A percentile compares a stretch with the other conserved stretches of the same genome.
Evolutionary conservation across 371 early-diverging fungal species (phyloP).

Genomic region (Rhizopus microsporus): DNA sequence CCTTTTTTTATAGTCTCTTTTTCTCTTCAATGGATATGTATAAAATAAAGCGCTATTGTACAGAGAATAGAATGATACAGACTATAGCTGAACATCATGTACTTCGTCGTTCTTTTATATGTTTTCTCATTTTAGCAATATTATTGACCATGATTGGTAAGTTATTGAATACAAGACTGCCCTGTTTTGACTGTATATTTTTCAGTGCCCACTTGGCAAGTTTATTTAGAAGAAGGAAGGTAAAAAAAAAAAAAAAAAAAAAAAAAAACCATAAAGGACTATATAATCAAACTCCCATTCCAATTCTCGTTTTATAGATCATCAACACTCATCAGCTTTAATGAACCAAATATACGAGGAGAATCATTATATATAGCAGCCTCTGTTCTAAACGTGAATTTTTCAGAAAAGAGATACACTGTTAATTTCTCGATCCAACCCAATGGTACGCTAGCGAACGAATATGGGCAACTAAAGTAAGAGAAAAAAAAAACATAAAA

Average conservation of each 20-base stretch:
- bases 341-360: slow-evolving; percentile 29
- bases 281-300: background rate
- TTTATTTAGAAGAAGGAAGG: slow-evolving; percentile 40
- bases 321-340: slow-evolving; percentile 26
- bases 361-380: slow-evolving; percentile 31
- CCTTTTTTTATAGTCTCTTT: background rate
- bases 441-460: slow-evolving; percentile 31
- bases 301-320: background rate
- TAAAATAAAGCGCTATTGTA: background rate
- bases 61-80: background rate
- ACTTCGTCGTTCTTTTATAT: slow-evolving; percentile 8
- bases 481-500: background rate
- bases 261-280: background rate
- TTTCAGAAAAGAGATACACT: slow-evolving; percentile 29
- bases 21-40: background rate
- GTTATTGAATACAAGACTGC: background rate
- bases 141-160: slow-evolving; percentile 19
- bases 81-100: background rate
- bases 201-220: slow-evolving; percentile 38
- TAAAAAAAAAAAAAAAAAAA: slow-evolving; percentile 17
- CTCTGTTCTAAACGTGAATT: slow-evolving; percentile 34
- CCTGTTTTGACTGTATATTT: background rate
- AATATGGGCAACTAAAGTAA: slow-evolving; percentile 34
- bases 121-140: slow-evolving; percentile 12
- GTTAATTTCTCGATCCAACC: slow-evolving; percentile 34